phyloP scores from a whole-genome alignment of 1,284 basidiomycete species.

The Porodaedalea pini region DNA sequence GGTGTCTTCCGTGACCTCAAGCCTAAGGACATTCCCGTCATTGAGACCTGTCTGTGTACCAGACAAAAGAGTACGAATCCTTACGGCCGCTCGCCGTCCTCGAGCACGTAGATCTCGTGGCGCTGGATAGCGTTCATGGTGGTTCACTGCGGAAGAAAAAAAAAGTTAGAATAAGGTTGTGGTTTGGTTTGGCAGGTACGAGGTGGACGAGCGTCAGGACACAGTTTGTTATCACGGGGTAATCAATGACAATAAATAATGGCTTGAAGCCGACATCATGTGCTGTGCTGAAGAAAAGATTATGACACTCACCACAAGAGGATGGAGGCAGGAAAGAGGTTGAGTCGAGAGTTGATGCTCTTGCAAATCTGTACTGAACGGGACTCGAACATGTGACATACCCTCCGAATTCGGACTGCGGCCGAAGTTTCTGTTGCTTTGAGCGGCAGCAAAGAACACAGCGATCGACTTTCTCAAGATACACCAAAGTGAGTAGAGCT shows the following conservation, averaged over 20 bases:
- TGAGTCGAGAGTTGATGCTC: not conserved
- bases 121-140: conserved; percentile 91
- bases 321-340: not conserved
- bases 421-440: not conserved
- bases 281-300: not conserved
- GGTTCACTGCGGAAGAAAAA: conserved; percentile 18
- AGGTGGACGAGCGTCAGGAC: conserved; percentile 31
- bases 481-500: conserved; percentile 27
- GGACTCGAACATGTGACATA: not conserved
- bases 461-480: conserved; percentile 52
- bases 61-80: conserved; percentile 30
- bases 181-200: conserved; percentile 1
- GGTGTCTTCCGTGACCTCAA: conserved; percentile 92
- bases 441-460: not conserved
- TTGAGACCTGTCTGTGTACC: not conserved
- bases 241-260: conserved; percentile 73
- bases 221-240: conserved; percentile 47
- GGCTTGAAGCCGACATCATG: conserved; percentile 50
- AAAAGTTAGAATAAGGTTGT: conserved; percentile 11
- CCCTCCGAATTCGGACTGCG: conserved; percentile 1
- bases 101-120: conserved; percentile 87
- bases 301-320: conserved; percentile 22
- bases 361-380: not conserved
- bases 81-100: conserved; percentile 90
- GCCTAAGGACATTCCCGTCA: conserved; percentile 45